phyloP scores from a whole-genome alignment of 805 yeast species.

The Ogataea glucozyma region DNA sequence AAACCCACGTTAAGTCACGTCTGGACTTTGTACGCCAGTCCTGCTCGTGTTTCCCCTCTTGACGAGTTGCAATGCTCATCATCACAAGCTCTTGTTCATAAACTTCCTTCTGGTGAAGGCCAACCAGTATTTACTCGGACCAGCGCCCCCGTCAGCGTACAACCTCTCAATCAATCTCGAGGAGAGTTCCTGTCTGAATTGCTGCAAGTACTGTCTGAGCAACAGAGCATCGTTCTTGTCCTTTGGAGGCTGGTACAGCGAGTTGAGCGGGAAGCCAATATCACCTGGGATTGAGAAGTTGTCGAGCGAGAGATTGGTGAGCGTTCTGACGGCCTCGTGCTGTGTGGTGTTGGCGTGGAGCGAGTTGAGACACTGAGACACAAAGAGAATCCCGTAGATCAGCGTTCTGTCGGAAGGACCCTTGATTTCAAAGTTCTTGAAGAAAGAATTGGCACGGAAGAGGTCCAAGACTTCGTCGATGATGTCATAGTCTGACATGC shows the following conservation, averaged over 20 bases:
- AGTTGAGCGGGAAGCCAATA: constrained; percentile 88
- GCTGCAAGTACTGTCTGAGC: constrained; percentile 78
- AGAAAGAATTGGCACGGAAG: constrained; percentile 94
- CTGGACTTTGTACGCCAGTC: too few species aligned
- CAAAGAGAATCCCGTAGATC: constrained; percentile 89
- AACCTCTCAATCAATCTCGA: constrained; percentile 74
- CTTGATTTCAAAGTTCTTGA: constrained; percentile 94
- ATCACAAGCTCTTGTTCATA: constrained; percentile 90
- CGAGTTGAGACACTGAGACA: constrained; percentile 78
- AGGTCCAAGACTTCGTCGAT: constrained; percentile 89
- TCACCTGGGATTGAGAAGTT: constrained; percentile 93
- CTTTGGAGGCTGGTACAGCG: constrained; percentile 70
- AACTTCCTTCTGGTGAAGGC: constrained; percentile 93
- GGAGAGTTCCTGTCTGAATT: constrained; percentile 93
- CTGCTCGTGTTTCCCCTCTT: too few species aligned
- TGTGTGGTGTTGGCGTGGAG: constrained; percentile 50
- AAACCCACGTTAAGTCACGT: too few species aligned
- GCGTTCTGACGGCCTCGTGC: constrained; percentile 62
- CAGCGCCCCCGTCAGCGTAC: constrained; percentile 55
- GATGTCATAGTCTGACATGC: constrained; percentile 78
- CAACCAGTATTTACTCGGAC: constrained; percentile 91
- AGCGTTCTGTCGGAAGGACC: constrained; percentile 92
- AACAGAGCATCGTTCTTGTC: constrained; percentile 77
- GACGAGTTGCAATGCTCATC: too few species aligned
- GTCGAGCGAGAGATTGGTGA: constrained; percentile 85